Conservation (phyloP, 805 yeast species). For the Nakazawaea holstii region DNA sequence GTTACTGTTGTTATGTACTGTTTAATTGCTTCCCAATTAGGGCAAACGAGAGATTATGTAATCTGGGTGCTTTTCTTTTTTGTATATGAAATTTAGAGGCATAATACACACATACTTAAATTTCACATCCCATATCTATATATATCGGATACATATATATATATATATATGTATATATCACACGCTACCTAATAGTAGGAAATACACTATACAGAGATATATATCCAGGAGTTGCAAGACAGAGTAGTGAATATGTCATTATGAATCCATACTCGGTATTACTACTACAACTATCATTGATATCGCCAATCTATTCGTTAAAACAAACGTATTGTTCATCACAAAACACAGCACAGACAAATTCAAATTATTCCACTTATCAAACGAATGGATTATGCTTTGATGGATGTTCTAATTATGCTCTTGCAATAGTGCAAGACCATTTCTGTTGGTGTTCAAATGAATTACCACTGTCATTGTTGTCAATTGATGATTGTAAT, state of each 20-base stretch:
- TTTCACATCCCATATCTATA: no score
- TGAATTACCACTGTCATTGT: constrained; percentile 34
- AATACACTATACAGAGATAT: no score
- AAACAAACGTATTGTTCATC: constrained; percentile 18
- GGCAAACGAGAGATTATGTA: no score
- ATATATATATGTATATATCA: no score
- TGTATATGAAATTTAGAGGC: no score
- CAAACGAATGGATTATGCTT: constrained; percentile 39
- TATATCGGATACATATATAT: background rate
- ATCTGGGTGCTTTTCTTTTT: no score
- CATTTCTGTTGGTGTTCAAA: constrained; percentile 45
- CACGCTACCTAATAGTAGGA: no score
- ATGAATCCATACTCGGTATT: background rate
- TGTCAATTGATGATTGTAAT: constrained; percentile 28
- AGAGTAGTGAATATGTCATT: background rate
- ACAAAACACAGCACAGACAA: constrained; percentile 20
- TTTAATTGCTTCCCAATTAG: no score
- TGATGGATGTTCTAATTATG: constrained; percentile 31
- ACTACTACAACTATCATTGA: background rate
- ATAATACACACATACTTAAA: no score
- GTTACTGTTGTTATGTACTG: no score
- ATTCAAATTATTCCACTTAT: constrained; percentile 12
- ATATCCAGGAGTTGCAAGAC: no score
- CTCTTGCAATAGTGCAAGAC: constrained; percentile 41
- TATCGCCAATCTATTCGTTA: background rate